phyloP scores from a whole-genome alignment of 2,329 filamentous ascomycete genomes.

The Botrytis hyacinthi region DNA sequence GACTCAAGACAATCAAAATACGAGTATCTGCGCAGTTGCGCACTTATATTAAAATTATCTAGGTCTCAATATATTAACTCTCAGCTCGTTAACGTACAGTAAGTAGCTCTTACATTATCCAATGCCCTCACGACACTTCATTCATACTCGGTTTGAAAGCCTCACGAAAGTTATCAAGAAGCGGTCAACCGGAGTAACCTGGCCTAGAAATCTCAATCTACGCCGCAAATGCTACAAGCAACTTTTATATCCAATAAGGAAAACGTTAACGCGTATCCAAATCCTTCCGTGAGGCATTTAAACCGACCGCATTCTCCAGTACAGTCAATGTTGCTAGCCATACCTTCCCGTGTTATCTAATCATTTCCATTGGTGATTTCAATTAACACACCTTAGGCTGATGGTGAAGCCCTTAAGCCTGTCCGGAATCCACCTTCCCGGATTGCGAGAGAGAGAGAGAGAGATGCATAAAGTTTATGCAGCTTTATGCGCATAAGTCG shows the following conservation, averaged over 20 bases:
- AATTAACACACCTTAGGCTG: not conserved
- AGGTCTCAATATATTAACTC: not conserved
- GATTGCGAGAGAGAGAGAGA: not conserved
- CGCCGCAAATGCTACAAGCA: not conserved
- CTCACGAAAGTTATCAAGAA: not conserved
- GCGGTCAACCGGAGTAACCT: not conserved
- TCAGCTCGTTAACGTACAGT: not conserved
- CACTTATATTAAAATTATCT: not conserved
- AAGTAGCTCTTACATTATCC: slow-evolving; percentile 6
- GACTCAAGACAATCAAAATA: not conserved
- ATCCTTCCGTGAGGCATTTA: slow-evolving; percentile 2
- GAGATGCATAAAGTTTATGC: not conserved
- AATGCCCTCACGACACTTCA: not conserved
- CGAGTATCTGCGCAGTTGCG: not conserved
- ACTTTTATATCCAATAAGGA: not conserved
- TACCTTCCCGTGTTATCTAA: not conserved
- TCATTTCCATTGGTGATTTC: not conserved
- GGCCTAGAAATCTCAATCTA: not conserved
- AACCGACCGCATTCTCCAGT: not conserved
- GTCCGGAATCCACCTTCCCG: not conserved
- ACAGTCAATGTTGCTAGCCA: not conserved
- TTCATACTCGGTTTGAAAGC: slow-evolving; percentile 3
- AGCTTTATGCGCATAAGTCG: not conserved
- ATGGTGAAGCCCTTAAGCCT: not conserved
- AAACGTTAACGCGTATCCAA: not conserved